These are phyloP conservation scores for Podospora pseudocomata DNA, from an alignment of 495 filamentous ascomycete species.

Conservation along the genomic window DNA sequence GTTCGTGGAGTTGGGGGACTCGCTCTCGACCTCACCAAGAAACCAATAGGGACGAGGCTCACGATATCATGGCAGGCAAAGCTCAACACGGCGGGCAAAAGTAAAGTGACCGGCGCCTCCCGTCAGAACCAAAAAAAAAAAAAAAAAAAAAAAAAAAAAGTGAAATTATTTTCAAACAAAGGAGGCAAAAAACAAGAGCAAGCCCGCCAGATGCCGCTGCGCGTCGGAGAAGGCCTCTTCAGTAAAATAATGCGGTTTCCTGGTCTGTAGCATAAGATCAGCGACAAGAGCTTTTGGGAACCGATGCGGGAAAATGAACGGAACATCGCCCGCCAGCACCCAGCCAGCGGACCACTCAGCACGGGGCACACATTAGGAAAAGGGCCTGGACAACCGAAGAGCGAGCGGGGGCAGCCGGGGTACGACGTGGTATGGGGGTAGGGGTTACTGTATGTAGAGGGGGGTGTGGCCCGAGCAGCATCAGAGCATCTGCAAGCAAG, in stretches of 20 bases:
- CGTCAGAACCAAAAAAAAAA: not conserved
- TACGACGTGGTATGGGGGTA: constrained; percentile 3
- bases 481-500: constrained; percentile 29
- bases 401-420: constrained; percentile 13
- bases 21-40: constrained; percentile 26
- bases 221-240: constrained; percentile 5
- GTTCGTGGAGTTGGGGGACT: constrained; percentile 15
- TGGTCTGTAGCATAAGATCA: constrained; percentile 17
- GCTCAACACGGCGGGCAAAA: constrained; percentile 11
- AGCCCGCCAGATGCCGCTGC: not conserved
- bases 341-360: constrained; percentile 14
- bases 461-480: constrained; percentile 31
- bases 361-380: constrained; percentile 28
- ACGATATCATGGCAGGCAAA: constrained; percentile 36
- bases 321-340: constrained; percentile 10
- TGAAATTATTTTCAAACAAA: constrained; percentile 1
- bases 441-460: constrained; percentile 4
- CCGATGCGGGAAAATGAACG: constrained; percentile 33
- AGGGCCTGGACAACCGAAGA: constrained; percentile 27
- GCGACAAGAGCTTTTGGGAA: constrained; percentile 18
- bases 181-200: not conserved
- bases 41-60: constrained; percentile 28
- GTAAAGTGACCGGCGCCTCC: constrained; percentile 13
- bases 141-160: no score
- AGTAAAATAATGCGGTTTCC: constrained; percentile 8